These are phyloP conservation scores for Neurospora africana DNA, from an alignment of 495 filamentous ascomycete species.

Conservation along the genomic window DNA sequence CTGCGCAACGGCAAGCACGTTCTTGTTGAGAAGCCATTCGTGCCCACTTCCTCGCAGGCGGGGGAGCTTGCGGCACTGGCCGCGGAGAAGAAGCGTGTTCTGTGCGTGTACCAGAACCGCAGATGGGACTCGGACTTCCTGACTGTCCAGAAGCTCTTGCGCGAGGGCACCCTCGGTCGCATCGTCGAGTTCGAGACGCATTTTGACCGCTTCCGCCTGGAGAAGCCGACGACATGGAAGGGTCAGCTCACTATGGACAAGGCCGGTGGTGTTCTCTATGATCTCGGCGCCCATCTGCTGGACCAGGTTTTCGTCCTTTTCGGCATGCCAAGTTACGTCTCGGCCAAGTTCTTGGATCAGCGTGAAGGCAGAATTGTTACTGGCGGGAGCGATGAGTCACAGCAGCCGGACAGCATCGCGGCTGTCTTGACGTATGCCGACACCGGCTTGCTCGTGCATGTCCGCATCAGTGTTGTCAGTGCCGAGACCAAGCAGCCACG, in stretches of 20 bases:
- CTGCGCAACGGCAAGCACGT: conserved; percentile 73
- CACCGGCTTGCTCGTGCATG: conserved; percentile 48
- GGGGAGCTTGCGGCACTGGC: conserved; percentile 57
- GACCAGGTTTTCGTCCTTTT: conserved; percentile 75
- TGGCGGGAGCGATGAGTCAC: conserved; percentile 35
- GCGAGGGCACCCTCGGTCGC: conserved; percentile 46
- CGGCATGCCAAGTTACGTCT: conserved; percentile 60
- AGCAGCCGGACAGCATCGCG: conserved; percentile 60
- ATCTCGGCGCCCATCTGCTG: conserved; percentile 75
- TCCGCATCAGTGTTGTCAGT: conserved; percentile 60
- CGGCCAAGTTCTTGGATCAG: conserved; percentile 58
- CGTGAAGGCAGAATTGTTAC: conserved; percentile 34
- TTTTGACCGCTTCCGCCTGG: conserved; percentile 68
- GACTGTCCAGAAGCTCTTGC: conserved; percentile 54
- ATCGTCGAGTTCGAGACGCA: conserved; percentile 70
- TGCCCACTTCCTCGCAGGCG: conserved; percentile 61
- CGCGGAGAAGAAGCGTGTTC: conserved; percentile 43
- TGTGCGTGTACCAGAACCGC: conserved; percentile 86
- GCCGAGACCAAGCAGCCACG: conserved; percentile 60
- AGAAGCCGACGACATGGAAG: conserved; percentile 58
- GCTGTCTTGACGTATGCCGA: conserved; percentile 56
- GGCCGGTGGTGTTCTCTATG: conserved; percentile 66
- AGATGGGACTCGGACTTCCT: conserved; percentile 80
- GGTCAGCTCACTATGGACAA: conserved; percentile 44
- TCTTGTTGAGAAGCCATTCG: conserved; percentile 85